Conservation (phyloP, 805 yeast species). For the Lipomyces yamadae region DNA sequence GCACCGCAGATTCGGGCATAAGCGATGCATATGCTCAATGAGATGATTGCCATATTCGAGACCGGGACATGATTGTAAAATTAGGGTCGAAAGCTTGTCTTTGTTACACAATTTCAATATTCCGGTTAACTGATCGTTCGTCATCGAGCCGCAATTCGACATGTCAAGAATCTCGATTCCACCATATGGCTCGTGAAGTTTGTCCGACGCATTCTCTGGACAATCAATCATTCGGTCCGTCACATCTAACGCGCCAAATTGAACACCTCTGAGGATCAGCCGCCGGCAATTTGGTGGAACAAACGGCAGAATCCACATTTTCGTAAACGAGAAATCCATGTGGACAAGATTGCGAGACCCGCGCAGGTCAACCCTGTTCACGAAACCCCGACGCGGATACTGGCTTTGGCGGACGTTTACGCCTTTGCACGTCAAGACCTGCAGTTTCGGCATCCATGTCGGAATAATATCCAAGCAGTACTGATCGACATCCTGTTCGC, state of each 20-base stretch:
- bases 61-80: slow-evolving; percentile 18
- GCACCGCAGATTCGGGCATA: slow-evolving; percentile 19
- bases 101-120: slow-evolving; percentile 18
- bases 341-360: slow-evolving; percentile 13
- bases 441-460: slow-evolving; percentile 32
- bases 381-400: slow-evolving; percentile 24
- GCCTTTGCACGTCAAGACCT: slow-evolving; percentile 22
- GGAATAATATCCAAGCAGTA: slow-evolving; percentile 27
- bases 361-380: slow-evolving; percentile 26
- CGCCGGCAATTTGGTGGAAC: slow-evolving; percentile 21
- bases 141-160: slow-evolving; percentile 26
- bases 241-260: slow-evolving; percentile 28
- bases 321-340: slow-evolving; percentile 22
- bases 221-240: slow-evolving; percentile 20
- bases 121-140: slow-evolving; percentile 17
- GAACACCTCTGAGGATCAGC: slow-evolving; percentile 25
- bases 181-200: slow-evolving; percentile 20
- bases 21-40: slow-evolving; percentile 24
- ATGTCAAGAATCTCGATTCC: slow-evolving; percentile 26
- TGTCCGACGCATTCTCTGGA: slow-evolving; percentile 2
- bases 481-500: slow-evolving; percentile 31
- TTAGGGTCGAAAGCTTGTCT: slow-evolving; percentile 11
- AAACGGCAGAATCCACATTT: slow-evolving; percentile 31
- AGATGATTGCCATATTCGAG: slow-evolving; percentile 27
- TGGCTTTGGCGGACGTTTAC: slow-evolving; percentile 27